Conservation (phyloP, 352 stramenopile genomes). For the Plasmopara muralis region DNA sequence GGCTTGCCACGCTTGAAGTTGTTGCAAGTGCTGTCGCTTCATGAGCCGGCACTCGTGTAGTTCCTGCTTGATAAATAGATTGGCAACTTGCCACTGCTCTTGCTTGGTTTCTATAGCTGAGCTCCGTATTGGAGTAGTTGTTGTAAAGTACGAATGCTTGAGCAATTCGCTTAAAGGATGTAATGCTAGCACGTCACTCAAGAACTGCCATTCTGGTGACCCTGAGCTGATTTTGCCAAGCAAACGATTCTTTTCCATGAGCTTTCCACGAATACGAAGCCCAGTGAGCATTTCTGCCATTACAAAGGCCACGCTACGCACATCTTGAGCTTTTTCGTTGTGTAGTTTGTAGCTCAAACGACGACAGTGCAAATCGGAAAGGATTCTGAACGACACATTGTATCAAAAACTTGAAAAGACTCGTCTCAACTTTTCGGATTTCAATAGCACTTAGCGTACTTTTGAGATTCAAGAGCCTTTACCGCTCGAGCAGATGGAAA, state of each 20-base stretch:
- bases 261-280: conserved; percentile 22
- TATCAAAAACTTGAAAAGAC: too few species aligned
- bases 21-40: conserved; percentile 27
- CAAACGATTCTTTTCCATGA: conserved; percentile 30
- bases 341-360: conserved; percentile 23
- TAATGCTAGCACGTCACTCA: conserved; percentile 25
- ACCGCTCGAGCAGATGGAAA: conserved; percentile 32
- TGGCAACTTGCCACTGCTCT: conserved; percentile 29
- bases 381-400: conserved; percentile 13
- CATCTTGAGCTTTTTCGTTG: conserved; percentile 25
- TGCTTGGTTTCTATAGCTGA: conserved; percentile 1
- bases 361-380: conserved; percentile 14
- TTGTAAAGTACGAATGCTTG: conserved; percentile 15
- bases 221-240: conserved; percentile 17
- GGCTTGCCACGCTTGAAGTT: conserved; percentile 41
- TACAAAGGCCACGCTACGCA: conserved; percentile 51
- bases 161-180: conserved; percentile 10
- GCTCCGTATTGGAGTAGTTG: conserved; percentile 1
- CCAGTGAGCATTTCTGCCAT: conserved; percentile 59
- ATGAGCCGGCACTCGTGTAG: conserved; percentile 31
- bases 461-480: conserved; percentile 12
- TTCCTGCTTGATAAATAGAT: conserved; percentile 37
- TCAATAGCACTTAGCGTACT: conserved; percentile 11
- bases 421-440: too few species aligned
- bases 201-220: conserved; percentile 26